Conservation (phyloP, 305 asterid genomes). For the Solanum chacoense region DNA sequence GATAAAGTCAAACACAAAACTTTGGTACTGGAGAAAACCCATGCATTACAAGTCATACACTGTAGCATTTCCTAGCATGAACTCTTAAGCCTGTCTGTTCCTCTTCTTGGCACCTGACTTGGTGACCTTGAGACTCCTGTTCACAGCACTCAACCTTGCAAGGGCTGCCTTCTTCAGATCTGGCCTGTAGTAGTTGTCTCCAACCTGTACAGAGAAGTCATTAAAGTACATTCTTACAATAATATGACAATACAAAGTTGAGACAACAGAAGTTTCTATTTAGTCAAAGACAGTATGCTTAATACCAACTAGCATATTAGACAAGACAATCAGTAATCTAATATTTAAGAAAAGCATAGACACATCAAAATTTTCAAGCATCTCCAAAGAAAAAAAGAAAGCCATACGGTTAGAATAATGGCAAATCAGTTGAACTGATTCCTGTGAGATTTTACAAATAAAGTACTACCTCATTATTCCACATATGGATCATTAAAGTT, state of each 20-base stretch:
- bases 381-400: neutral
- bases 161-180: conserved; percentile 86
- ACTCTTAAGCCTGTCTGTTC: conserved; percentile 50
- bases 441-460: neutral
- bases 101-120: conserved; percentile 81
- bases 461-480: neutral
- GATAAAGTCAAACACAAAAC: neutral
- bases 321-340: neutral
- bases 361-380: neutral
- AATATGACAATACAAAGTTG: neutral
- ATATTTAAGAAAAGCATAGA: neutral
- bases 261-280: neutral
- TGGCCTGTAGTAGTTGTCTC: conserved; percentile 63
- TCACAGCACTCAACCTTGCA: conserved; percentile 63
- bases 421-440: neutral
- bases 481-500: neutral
- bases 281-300: neutral
- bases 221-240: neutral
- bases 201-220: conserved; percentile 30
- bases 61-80: conserved; percentile 5
- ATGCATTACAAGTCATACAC: neutral
- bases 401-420: neutral
- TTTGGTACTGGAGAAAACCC: neutral
- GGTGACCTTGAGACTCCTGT: conserved; percentile 74
- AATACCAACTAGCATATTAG: neutral